Evolutionary conservation across 805 yeast genomes (phyloP).

Genomic region (Pichia cabralensis): DNA sequence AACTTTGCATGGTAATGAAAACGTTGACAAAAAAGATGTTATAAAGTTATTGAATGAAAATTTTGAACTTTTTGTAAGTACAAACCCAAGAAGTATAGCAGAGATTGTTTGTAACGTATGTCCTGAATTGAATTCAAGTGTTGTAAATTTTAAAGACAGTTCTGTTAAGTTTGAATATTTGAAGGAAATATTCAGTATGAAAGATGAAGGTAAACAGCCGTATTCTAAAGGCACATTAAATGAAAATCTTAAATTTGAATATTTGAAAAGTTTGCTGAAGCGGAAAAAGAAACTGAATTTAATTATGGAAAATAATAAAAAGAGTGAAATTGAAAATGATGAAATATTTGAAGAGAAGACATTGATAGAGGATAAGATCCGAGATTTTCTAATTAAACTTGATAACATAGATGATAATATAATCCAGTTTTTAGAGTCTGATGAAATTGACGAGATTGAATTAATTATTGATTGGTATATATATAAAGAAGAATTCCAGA

Average conservation of each 20-base stretch:
- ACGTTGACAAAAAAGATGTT: constrained; percentile 15
- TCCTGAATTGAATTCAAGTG: constrained; percentile 31
- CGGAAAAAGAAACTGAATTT: background rate
- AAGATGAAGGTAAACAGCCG: too few species aligned
- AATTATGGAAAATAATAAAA: background rate
- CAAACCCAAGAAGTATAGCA: constrained; percentile 29
- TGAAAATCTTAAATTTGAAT: constrained; percentile 12
- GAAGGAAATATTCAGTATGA: constrained; percentile 20
- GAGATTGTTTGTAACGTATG: constrained; percentile 26
- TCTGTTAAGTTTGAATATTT: constrained; percentile 27
- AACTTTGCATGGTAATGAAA: constrained; percentile 12
- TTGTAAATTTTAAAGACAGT: constrained; percentile 24
- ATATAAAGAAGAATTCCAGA: constrained; percentile 13
- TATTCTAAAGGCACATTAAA: too few species aligned
- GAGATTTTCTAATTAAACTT: constrained; percentile 13
- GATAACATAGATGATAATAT: constrained; percentile 11
- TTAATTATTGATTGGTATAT: constrained; percentile 26
- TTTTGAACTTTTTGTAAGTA: constrained; percentile 20
- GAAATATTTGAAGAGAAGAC: background rate
- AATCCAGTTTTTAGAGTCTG: constrained; percentile 19
- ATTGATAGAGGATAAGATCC: constrained; percentile 1
- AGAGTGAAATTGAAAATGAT: background rate
- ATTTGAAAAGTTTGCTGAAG: constrained; percentile 3
- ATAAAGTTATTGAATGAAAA: constrained; percentile 20
- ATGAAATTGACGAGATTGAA: constrained; percentile 20